Percentiles rank a stretch among this genome's conserved stretches.
phyloP scores from a whole-genome alignment of 129 eudicot genomes.

The Deinandra increscens region DNA sequence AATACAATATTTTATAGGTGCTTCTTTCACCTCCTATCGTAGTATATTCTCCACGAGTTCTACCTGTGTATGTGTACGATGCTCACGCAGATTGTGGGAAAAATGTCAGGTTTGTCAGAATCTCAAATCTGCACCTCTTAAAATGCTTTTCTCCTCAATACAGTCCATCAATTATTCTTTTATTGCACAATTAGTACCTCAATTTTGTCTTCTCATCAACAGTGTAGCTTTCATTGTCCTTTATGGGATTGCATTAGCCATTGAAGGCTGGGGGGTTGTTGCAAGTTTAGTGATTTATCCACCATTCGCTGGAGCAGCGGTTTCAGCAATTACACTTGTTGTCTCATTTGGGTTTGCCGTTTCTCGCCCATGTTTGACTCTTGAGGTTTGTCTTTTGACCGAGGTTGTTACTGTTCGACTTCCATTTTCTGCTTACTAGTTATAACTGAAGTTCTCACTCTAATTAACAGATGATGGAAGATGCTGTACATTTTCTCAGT shows the following conservation, averaged over 20 bases:
- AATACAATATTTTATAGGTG: constrained; percentile 48
- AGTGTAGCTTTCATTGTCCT: constrained; percentile 97
- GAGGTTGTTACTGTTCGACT: not conserved
- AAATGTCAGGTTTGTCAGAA: constrained; percentile 82
- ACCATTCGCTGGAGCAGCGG: constrained; percentile 99
- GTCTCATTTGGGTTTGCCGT: constrained; percentile 98
- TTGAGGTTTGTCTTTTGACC: constrained; percentile 59
- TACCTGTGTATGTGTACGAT: constrained; percentile 96
- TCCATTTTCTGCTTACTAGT: not conserved
- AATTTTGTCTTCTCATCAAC: constrained; percentile 24
- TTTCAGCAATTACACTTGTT: constrained; percentile 94
- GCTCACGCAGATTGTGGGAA: constrained; percentile 99
- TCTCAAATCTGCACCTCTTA: constrained; percentile 1
- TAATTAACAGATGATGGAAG: constrained; percentile 91
- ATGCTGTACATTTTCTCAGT: constrained; percentile 94
- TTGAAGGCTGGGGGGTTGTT: constrained; percentile 99
- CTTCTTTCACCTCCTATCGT: constrained; percentile 99
- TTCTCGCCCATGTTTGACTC: constrained; percentile 98
- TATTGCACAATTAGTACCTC: not conserved
- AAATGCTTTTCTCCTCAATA: not conserved
- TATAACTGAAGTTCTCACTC: constrained; percentile 1
- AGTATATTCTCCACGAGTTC: constrained; percentile 95
- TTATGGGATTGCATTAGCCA: constrained; percentile 92
- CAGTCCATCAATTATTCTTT: not conserved
- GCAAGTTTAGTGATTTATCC: constrained; percentile 96